Evolutionary conservation across 805 yeast genomes (phyloP).

Genomic region (Yarrowia porcina): DNA sequence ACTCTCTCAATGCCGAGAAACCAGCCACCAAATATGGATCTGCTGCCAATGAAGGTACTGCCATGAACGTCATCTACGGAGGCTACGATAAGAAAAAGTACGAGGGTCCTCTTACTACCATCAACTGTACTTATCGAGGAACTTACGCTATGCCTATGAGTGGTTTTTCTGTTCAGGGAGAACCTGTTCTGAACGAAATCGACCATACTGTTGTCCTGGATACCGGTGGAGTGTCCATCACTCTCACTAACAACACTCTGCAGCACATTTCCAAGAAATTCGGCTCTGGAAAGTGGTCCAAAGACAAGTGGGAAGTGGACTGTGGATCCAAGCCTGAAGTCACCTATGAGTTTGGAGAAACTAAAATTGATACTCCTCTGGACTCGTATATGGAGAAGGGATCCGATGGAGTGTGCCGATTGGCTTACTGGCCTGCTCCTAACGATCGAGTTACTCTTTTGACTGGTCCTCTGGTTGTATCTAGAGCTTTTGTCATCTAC

Average conservation of each 20-base stretch:
- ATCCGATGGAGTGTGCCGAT: too few species aligned
- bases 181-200: background rate
- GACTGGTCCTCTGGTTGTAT: background rate
- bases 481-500: background rate
- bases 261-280: background rate
- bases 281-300: background rate
- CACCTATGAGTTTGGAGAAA: background rate
- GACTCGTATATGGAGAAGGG: background rate
- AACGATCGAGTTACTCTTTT: background rate
- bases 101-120: background rate
- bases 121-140: background rate
- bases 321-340: background rate
- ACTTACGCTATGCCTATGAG: background rate
- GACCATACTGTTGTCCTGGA: background rate
- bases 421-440: too few species aligned
- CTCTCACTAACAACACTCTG: background rate
- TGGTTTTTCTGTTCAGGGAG: background rate
- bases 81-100: background rate
- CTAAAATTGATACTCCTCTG: background rate
- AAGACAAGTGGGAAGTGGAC: background rate
- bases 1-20: too few species aligned
- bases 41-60: too few species aligned
- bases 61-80: background rate
- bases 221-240: background rate
- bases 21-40: too few species aligned